Percentiles rank a stretch among this genome's conserved stretches.
phyloP scores from a whole-genome alignment of 2,329 filamentous ascomycete species.

The Neofusicoccum umdonicola region DNA sequence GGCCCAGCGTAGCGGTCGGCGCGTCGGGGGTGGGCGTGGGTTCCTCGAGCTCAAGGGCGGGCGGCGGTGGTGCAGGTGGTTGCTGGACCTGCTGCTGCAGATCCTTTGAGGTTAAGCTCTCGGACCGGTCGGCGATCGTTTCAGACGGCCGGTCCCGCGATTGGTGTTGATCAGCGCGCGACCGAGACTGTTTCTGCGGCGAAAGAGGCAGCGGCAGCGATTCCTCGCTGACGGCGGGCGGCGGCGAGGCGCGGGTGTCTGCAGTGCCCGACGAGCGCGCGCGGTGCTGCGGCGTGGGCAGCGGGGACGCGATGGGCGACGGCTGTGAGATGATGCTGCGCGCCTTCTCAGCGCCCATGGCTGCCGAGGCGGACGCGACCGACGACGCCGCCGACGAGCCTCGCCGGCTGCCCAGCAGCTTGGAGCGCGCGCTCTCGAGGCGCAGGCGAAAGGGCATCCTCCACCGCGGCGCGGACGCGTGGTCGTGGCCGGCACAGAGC shows the following conservation, averaged over 20 bases:
- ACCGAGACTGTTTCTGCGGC: conserved; percentile 5
- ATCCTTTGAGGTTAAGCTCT: conserved; percentile 24
- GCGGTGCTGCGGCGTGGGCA: neutral
- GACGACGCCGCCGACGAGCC: neutral
- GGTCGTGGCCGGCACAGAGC: conserved; percentile 7
- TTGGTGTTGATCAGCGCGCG: conserved; percentile 8
- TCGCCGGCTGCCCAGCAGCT: conserved; percentile 12
- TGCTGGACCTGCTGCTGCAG: conserved; percentile 21
- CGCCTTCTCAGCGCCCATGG: neutral
- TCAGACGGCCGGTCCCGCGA: conserved; percentile 16
- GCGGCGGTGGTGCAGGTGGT: conserved; percentile 18
- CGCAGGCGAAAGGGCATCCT: conserved; percentile 12
- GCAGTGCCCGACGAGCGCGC: conserved; percentile 1
- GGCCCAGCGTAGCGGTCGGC: conserved; percentile 24
- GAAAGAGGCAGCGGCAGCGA: conserved; percentile 4
- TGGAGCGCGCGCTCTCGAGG: conserved; percentile 9
- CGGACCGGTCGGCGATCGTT: conserved; percentile 20
- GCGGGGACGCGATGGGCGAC: neutral
- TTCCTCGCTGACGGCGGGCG: conserved; percentile 3
- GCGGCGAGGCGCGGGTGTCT: neutral
- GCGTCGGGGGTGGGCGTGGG: conserved; percentile 33
- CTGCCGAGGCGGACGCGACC: neutral
- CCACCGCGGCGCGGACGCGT: neutral
- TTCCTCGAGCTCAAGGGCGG: conserved; percentile 32
- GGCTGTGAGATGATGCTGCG: conserved; percentile 5